phyloP scores from a whole-genome alignment of 176 grass and related monocot genomes.

The Cenchrus purpureus region DNA sequence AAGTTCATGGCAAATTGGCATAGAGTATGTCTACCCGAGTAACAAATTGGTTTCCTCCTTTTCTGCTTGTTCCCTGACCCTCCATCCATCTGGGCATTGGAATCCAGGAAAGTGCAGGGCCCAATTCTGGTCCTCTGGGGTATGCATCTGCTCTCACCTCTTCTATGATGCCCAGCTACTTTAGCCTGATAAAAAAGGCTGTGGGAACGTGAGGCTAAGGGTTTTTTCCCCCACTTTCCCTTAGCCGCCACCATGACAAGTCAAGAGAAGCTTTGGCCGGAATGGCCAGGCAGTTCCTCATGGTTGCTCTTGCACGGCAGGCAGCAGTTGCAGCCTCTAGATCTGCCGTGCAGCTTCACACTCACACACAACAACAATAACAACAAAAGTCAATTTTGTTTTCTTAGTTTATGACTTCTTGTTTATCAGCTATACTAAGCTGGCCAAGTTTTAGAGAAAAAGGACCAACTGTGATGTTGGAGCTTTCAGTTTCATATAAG shows the following conservation, averaged over 20 bases:
- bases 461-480: not conserved
- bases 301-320: slow-evolving; percentile 32
- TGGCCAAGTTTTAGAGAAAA: slow-evolving; percentile 22
- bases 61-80: slow-evolving; percentile 40
- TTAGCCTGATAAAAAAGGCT: slow-evolving; percentile 49
- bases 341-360: slow-evolving; percentile 26
- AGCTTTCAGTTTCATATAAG: slow-evolving; percentile 17
- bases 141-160: slow-evolving; percentile 31
- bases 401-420: slow-evolving; percentile 1
- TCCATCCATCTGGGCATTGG: slow-evolving; percentile 55
- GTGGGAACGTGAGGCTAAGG: slow-evolving; percentile 21
- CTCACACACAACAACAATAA: not conserved
- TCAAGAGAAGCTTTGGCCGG: slow-evolving; percentile 39
- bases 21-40: slow-evolving; percentile 38
- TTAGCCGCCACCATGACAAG: slow-evolving; percentile 7
- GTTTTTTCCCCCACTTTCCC: not conserved
- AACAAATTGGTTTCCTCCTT: slow-evolving; percentile 42
- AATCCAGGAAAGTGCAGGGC: slow-evolving; percentile 57
- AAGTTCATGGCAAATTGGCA: slow-evolving; percentile 46
- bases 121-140: slow-evolving; percentile 37
- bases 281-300: slow-evolving; percentile 38
- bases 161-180: slow-evolving; percentile 61
- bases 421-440: not conserved
- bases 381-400: not conserved
- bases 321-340: slow-evolving; percentile 14